Percentiles rank a stretch among this genome's conserved stretches.
phyloP scores from a whole-genome alignment of 1,284 basidiomycete species.

The Sanguinoderma infundibulare region DNA sequence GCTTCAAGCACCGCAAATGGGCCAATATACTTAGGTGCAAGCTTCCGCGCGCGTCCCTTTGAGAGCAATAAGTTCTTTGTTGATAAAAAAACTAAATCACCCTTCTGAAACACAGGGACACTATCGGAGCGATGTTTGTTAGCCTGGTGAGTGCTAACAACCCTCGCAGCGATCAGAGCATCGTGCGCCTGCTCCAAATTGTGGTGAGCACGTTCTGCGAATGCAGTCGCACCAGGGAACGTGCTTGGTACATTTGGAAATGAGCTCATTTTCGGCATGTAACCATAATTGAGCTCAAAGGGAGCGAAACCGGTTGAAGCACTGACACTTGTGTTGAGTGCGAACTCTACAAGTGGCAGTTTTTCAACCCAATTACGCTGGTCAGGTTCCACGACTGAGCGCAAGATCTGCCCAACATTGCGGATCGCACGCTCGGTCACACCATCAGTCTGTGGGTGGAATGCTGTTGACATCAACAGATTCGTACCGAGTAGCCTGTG shows the following conservation, averaged over 20 bases:
- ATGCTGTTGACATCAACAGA: slow-evolving; percentile 34
- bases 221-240: slow-evolving; percentile 2
- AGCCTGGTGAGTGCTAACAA: slow-evolving; percentile 28
- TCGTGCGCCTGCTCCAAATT: slow-evolving; percentile 32
- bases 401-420: slow-evolving; percentile 33
- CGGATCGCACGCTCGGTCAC: slow-evolving; percentile 33
- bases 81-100: slow-evolving; percentile 35
- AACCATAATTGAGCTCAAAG: slow-evolving; percentile 43
- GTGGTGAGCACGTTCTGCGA: slow-evolving; percentile 3
- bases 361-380: slow-evolving; percentile 40
- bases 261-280: slow-evolving; percentile 15
- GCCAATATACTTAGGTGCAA: slow-evolving; percentile 39
- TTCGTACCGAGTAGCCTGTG: slow-evolving; percentile 36
- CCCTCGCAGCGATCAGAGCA: slow-evolving; percentile 29
- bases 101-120: slow-evolving; percentile 25
- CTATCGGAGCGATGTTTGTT: slow-evolving; percentile 27
- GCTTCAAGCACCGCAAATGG: slow-evolving; percentile 33
- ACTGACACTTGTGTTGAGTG: slow-evolving; percentile 37
- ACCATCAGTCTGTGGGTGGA: slow-evolving; percentile 41
- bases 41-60: slow-evolving; percentile 35
- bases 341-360: slow-evolving; percentile 39
- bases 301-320: slow-evolving; percentile 39
- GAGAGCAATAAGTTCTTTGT: slow-evolving; percentile 40
- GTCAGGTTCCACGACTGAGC: slow-evolving; percentile 34
- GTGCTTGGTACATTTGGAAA: not conserved